These are phyloP conservation scores for Fraxinus sp. DNA, from an alignment of 305 asterid genomes.

Conservation along the genomic window DNA sequence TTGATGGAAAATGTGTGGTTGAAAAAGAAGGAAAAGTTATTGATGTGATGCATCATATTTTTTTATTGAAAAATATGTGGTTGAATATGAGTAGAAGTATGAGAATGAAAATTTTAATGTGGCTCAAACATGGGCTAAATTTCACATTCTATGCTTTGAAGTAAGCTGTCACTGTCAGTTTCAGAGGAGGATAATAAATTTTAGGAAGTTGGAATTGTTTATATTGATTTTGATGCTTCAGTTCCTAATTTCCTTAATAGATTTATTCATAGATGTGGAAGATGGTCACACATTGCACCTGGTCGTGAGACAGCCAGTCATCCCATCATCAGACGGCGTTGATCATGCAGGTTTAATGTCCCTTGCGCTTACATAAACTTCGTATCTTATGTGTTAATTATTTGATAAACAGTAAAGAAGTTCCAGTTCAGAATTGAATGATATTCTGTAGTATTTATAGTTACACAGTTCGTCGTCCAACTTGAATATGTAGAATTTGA, in stretches of 20 bases:
- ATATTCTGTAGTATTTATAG: not conserved
- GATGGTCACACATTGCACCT: constrained; percentile 97
- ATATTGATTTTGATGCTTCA: constrained; percentile 23
- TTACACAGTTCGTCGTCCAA: constrained; percentile 3
- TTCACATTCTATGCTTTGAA: constrained; percentile 12
- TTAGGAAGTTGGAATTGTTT: constrained; percentile 5
- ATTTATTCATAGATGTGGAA: constrained; percentile 68
- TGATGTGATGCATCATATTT: no score
- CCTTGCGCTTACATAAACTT: constrained; percentile 7
- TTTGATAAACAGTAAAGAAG: not conserved
- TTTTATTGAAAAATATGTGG: no score
- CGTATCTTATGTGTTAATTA: not conserved
- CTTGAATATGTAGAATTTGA: constrained; percentile 1
- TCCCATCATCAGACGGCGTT: constrained; percentile 43
- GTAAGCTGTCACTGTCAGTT: not conserved
- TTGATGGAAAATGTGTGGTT: no score
- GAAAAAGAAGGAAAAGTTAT: no score
- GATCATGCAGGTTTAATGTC: constrained; percentile 61
- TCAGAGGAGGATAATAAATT: constrained; percentile 4
- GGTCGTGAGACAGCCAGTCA: constrained; percentile 79
- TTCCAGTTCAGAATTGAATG: not conserved
- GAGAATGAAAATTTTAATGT: no score
- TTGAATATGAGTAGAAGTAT: no score
- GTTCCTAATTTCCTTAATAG: constrained; percentile 46
- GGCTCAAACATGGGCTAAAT: not conserved